Evolutionary conservation across 129 eudicot species (phyloP), one percentile per base, ranked within the genome.

Genomic region (Flaveria robusta): DNA sequence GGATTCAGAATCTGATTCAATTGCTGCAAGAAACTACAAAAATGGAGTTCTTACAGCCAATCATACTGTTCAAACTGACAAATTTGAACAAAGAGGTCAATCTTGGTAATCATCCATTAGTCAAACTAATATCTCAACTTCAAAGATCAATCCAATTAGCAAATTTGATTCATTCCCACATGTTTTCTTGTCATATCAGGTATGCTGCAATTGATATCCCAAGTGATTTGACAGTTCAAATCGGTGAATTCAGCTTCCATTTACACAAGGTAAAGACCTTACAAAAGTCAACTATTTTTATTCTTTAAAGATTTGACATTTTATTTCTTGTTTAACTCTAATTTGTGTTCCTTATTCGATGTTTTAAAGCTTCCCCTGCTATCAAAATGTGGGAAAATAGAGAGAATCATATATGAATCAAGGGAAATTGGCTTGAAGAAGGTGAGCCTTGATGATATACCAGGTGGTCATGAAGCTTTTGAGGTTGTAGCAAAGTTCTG

Each of bases 401-500:
- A 83, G 87, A 85, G 97, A 82, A 76, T 90, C 31, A 81, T 90
- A 49, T 83, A 82, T 49, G 97, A 88, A 58, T 83, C 98, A 37
- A 83, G 84, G 56, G 93, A 88, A 19, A 70, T 42, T 23, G 90
- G 86, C 15, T 46, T 85, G 68, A 84, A 77, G 86, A 87, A 77
- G 87, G 62, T 90, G 54, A 12, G 26, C 24, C 63, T 93, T 18
- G 91, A 90, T 77, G 97, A 93, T 1, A 79, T 93, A 14, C 97
- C 97, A 1, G 98, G 98, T 23, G 98, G 98, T 22, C 47, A 86
- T 0, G 93, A 90, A 59, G 78, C 96, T n/a, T 93, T 93, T 72
- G 98, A 88, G 84, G 75, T 93, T 6, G 98, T 89, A 16, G 96
- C 98, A 9, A 93, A 88, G 41, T 93, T 93, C 88, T 93, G 97